Evolutionary conservation across 164 flowering plant genomes (phyloP).

Genomic region (Akebia trifoliata): DNA sequence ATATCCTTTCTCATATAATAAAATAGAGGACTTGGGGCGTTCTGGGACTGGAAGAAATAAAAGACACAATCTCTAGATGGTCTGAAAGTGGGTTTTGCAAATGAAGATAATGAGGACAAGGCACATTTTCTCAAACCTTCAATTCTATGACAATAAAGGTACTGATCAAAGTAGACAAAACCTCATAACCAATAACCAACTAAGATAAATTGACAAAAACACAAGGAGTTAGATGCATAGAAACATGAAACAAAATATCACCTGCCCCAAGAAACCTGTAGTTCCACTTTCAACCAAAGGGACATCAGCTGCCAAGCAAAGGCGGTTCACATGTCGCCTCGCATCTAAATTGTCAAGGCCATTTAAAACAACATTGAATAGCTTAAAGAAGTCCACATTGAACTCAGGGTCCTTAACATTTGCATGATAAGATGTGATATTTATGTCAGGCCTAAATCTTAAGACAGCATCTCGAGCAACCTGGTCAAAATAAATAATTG

Average conservation of each 20-base stretch:
- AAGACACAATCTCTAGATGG: background rate
- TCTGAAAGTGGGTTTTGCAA: background rate
- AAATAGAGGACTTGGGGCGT: background rate
- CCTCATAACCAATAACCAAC: background rate
- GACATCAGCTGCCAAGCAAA: slow-evolving; percentile 91
- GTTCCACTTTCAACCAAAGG: slow-evolving; percentile 99
- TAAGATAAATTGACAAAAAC: background rate
- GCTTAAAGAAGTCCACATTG: slow-evolving; percentile 88
- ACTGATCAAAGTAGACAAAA: background rate
- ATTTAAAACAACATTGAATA: slow-evolving; percentile 85
- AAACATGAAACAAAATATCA: slow-evolving; percentile 21
- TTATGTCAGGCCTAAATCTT: slow-evolving; percentile 77
- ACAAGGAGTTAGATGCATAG: background rate
- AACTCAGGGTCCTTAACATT: slow-evolving; percentile 86
- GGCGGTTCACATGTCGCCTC: slow-evolving; percentile 92
- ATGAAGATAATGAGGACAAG: background rate
- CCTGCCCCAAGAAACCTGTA: slow-evolving; percentile 99
- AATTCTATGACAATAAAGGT: background rate
- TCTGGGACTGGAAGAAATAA: background rate
- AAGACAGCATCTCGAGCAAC: slow-evolving; percentile 96
- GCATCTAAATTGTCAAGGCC: slow-evolving; percentile 98
- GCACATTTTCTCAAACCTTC: background rate
- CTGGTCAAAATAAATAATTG: slow-evolving; percentile 31
- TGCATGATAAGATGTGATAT: slow-evolving; percentile 85
- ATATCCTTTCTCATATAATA: background rate